Base-by-base conservation (phyloP, 140 eudicot genomes). In the Erigeron philadelphicus region DNA sequence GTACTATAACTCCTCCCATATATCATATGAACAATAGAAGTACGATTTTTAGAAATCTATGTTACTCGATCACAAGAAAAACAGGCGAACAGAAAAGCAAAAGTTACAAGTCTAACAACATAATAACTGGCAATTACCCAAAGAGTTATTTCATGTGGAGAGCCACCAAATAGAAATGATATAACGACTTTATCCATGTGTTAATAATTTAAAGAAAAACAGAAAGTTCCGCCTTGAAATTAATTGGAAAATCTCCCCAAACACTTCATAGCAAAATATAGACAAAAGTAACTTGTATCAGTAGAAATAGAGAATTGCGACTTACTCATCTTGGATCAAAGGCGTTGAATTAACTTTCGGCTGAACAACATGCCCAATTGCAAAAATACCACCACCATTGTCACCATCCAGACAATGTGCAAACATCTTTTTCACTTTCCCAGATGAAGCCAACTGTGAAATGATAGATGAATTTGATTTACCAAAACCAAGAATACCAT, bases 321-420 rank as follows among this genome's bases (percentile, higher is more conserved):
- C 96, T 45, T 87, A 93, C 98, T 89, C 90, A 76, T 85, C 77
- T 68, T 81, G 82, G 21, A 89, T 81, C 84, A 93, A 68, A 11
- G 96, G 93, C 11, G 98, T 89, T 69, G 87, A 84, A 58, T 88
- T 93, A 38, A 93, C 96, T 83, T 83, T 88, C 18, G 98, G 98
- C 73, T 93, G 84, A 78, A 93, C 96, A 75, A 93, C 96, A 75
- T 84, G 83, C 64, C 98, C 98, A 75, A 93, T 86, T 54, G 98
- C 98, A 79, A 93, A 93, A 62, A 93, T 93, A 13, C 98, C 98
- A 61, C 96, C 98, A 68, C 98, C 96, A 80, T 93, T 88, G 57
- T 67, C 93, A 64, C 98, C 98, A 81, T 89, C 98, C 44, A 93
- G 73, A 76, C 98, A 93, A 81, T 93, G 98, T 40, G 98, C 96